Evolutionary conservation across 129 eudicot genomes (phyloP).

Genomic region (Artemisia argyi): DNA sequence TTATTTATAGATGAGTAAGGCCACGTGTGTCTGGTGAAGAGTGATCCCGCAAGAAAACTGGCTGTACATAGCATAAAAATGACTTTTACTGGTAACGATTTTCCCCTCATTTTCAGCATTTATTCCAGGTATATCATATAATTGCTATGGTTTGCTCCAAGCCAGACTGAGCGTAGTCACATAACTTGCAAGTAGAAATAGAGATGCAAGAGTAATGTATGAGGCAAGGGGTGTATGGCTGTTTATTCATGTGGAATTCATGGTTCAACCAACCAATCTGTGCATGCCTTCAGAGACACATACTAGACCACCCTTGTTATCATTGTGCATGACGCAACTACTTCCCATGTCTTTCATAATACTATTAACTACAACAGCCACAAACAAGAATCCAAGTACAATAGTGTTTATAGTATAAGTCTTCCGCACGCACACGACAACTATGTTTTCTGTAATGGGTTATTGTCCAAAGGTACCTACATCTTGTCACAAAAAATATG

Average conservation of each 20-base stretch:
- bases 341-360: slow-evolving; percentile 18
- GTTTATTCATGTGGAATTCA: slow-evolving; percentile 62
- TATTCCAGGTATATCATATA: neutral
- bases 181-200: slow-evolving; percentile 10
- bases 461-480: neutral
- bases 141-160: slow-evolving; percentile 9
- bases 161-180: slow-evolving; percentile 12
- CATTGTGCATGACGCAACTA: slow-evolving; percentile 39
- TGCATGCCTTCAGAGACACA: slow-evolving; percentile 20
- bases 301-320: slow-evolving; percentile 20
- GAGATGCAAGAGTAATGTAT: slow-evolving; percentile 21
- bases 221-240: slow-evolving; percentile 47
- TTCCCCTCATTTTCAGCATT: slow-evolving; percentile 54
- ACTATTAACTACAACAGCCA: neutral
- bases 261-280: slow-evolving; percentile 53
- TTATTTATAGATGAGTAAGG: slow-evolving; percentile 22
- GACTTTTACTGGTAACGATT: slow-evolving; percentile 44
- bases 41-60: slow-evolving; percentile 69
- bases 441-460: neutral
- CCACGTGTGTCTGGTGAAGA: slow-evolving; percentile 50
- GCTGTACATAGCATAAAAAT: slow-evolving; percentile 52
- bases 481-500: no score
- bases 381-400: neutral
- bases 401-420: neutral
- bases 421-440: neutral